A percentile compares a stretch with the other conserved stretches of the same genome.
Conservation (phyloP, 176 grass and related monocot species). For the Oryza coarctata region DNA sequence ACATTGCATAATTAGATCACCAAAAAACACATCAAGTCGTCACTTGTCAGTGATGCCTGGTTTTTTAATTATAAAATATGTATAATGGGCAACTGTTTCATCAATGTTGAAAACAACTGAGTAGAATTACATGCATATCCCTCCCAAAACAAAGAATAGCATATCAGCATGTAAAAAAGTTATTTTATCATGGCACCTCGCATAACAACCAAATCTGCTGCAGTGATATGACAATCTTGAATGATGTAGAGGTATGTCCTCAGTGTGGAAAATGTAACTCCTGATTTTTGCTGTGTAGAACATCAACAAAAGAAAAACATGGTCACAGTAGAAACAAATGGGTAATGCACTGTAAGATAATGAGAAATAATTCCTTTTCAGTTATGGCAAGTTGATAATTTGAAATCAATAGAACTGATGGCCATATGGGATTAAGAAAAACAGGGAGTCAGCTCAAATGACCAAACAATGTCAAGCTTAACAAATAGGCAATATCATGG, state of each 20-base stretch:
- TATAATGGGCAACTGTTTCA: background rate
- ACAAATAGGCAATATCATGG: background rate
- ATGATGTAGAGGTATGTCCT: slow-evolving; percentile 20
- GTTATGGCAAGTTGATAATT: too few relatives aligned
- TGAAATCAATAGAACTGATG: too few relatives aligned
- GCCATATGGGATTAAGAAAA: too few relatives aligned
- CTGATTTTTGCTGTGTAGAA: slow-evolving; percentile 47
- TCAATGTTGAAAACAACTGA: background rate
- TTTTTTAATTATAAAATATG: background rate
- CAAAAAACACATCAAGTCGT: background rate
- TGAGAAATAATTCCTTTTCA: too few relatives aligned
- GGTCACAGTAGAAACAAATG: too few relatives aligned
- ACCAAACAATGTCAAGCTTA: slow-evolving; percentile 11
- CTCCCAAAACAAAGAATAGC: background rate
- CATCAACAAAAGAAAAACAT: background rate
- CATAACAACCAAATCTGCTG: slow-evolving; percentile 57
- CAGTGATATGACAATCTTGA: slow-evolving; percentile 58
- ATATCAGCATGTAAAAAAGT: slow-evolving; percentile 8
- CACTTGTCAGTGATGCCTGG: background rate
- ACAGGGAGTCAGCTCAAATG: background rate
- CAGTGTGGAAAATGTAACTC: slow-evolving; percentile 32
- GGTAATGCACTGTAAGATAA: too few relatives aligned
- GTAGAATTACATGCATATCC: background rate
- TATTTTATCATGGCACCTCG: slow-evolving; percentile 20
- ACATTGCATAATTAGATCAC: background rate